Evolutionary conservation across 345 rosid species (phyloP).

Genomic region (Lepidium aucheri): DNA sequence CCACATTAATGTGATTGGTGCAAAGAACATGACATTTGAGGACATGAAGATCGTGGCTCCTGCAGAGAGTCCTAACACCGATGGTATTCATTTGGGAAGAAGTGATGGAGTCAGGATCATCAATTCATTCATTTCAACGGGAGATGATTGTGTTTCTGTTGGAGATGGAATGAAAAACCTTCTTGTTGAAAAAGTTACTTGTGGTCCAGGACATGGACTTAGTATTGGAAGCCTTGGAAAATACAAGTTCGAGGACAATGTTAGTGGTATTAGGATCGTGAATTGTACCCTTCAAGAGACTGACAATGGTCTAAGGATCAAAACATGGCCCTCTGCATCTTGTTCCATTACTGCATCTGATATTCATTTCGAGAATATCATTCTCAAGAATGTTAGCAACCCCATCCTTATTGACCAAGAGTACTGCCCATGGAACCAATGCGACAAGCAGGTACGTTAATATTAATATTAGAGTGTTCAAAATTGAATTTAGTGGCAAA

Average conservation of each 20-base stretch:
- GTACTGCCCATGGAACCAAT: constrained; percentile 26
- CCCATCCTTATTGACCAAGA: constrained; percentile 71
- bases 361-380: constrained; percentile 34
- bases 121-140: constrained; percentile 38
- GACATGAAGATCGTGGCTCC: constrained; percentile 30
- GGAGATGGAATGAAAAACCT: constrained; percentile 49
- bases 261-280: constrained; percentile 35
- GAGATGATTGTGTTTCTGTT: constrained; percentile 66
- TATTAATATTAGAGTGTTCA: not conserved
- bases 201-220: constrained; percentile 75
- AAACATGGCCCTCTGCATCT: constrained; percentile 48
- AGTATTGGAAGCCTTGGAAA: constrained; percentile 66
- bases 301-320: constrained; percentile 65
- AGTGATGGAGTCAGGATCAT: constrained; percentile 40
- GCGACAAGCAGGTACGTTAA: constrained; percentile 15
- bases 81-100: constrained; percentile 63
- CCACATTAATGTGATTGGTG: constrained; percentile 41
- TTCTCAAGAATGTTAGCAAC: constrained; percentile 44
- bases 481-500: no score
- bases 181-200: constrained; percentile 34
- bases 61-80: constrained; percentile 44
- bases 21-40: constrained; percentile 37
- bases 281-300: constrained; percentile 48
- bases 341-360: constrained; percentile 35
- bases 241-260: constrained; percentile 44